Evolutionary conservation across 805 yeast genomes (phyloP).

Genomic region (Ogataea dorogensis): DNA sequence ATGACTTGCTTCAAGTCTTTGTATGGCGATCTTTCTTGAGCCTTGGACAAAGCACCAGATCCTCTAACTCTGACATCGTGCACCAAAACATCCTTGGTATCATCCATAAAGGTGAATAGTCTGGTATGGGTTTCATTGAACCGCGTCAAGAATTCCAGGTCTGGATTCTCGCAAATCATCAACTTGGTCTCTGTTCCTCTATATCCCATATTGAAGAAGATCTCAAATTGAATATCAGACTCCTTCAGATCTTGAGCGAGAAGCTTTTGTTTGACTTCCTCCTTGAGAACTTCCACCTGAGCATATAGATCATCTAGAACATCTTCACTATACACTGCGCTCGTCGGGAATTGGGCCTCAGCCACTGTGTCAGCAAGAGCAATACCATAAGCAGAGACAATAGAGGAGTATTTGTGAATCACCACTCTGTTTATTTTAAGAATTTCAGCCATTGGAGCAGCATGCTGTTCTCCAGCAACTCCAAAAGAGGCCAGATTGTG

Average conservation of each 20-base stretch:
- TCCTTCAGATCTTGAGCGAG: conserved; percentile 13
- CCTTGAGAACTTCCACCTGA: conserved; percentile 19
- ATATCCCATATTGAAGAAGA: conserved; percentile 62
- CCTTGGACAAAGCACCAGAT: conserved; percentile 1
- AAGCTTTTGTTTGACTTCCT: conserved; percentile 26
- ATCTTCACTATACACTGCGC: conserved; percentile 15
- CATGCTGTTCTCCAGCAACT: conserved; percentile 90
- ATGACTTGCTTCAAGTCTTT: conserved; percentile 44
- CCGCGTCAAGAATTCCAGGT: conserved; percentile 36
- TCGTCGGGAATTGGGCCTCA: conserved; percentile 32
- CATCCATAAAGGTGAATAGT: conserved; percentile 65
- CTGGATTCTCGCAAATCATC: conserved; percentile 46
- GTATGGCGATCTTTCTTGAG: conserved; percentile 17
- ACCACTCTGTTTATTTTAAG: conserved; percentile 64
- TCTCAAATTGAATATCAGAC: conserved; percentile 14
- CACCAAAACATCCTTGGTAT: conserved; percentile 53
- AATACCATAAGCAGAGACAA: conserved; percentile 52
- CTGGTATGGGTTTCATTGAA: conserved; percentile 54
- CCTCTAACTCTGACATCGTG: conserved; percentile 48
- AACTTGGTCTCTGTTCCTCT: conserved; percentile 79
- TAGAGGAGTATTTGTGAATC: conserved; percentile 65
- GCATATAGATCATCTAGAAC: conserved; percentile 12
- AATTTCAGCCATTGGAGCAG: conserved; percentile 65
- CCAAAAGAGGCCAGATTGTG: conserved; percentile 79
- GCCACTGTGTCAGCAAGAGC: conserved; percentile 49